Conservation (phyloP, 495 filamentous ascomycete species). For the Penicillium pulvis region DNA sequence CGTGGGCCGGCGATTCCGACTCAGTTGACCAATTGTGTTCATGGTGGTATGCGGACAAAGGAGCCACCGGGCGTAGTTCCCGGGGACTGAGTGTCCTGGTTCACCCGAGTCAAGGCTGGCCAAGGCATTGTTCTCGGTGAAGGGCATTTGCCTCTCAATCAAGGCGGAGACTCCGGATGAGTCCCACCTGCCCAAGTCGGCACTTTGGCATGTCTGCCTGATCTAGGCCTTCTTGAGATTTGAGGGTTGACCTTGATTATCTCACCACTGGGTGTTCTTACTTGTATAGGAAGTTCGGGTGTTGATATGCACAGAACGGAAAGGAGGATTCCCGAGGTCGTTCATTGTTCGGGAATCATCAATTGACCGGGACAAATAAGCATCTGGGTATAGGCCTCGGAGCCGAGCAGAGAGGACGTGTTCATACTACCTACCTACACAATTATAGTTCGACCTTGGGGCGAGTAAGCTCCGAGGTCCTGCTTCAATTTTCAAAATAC, state of each 20-base stretch:
- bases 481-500: no score
- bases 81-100: neutral
- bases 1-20: slow-evolving; percentile 2
- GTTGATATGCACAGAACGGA: no score
- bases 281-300: neutral
- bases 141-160: neutral
- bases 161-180: neutral
- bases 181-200: neutral
- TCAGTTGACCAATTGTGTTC: neutral
- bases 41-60: slow-evolving; percentile 1
- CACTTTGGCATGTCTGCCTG: neutral
- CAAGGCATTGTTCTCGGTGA: neutral
- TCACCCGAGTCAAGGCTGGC: slow-evolving; percentile 6
- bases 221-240: neutral
- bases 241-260: neutral
- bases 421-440: no score
- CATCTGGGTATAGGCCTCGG: no score
- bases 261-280: neutral
- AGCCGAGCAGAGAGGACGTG: no score
- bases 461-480: no score
- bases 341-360: no score
- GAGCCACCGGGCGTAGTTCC: slow-evolving; percentile 3
- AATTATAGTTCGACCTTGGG: no score
- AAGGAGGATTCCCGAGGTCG: no score
- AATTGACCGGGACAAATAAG: no score